phyloP scores from a whole-genome alignment of 1,284 basidiomycete species.

The Cutaneotrichosporon sp. region DNA sequence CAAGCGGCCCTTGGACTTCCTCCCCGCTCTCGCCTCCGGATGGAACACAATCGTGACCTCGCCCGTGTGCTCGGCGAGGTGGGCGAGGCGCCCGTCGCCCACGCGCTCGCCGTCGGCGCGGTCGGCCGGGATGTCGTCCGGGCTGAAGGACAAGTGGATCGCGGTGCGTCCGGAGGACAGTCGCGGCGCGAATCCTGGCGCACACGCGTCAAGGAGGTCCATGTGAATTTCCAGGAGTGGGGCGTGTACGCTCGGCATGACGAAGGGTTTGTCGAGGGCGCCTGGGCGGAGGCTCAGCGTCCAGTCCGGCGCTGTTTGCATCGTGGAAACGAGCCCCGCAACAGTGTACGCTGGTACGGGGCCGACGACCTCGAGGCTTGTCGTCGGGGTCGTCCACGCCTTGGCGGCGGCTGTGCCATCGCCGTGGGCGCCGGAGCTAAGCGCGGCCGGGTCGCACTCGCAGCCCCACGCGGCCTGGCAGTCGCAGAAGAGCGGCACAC shows the following conservation, averaged over 20 bases:
- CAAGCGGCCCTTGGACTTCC: background rate
- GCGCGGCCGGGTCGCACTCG: background rate
- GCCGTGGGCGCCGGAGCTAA: background rate
- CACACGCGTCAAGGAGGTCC: background rate
- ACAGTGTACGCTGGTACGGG: background rate
- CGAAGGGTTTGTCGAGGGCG: background rate
- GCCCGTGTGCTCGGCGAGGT: background rate
- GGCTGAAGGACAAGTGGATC: background rate
- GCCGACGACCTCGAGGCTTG: background rate
- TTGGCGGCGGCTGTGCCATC: background rate
- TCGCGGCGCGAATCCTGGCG: background rate
- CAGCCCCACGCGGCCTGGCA: background rate
- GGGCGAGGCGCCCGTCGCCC: background rate
- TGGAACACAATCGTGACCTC: background rate
- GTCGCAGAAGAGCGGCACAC: background rate
- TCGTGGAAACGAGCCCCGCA: background rate
- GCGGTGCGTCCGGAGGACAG: background rate
- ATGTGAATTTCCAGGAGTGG: background rate
- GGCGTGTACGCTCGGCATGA: background rate
- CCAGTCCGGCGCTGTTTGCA: background rate
- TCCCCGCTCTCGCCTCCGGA: background rate
- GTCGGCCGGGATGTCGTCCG: background rate
- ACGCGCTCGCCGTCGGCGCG: background rate
- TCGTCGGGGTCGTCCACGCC: background rate
- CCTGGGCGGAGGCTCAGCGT: background rate